phyloP scores from a whole-genome alignment of 2,329 filamentous ascomycete species.

The Ophiocordyceps robertsii region DNA sequence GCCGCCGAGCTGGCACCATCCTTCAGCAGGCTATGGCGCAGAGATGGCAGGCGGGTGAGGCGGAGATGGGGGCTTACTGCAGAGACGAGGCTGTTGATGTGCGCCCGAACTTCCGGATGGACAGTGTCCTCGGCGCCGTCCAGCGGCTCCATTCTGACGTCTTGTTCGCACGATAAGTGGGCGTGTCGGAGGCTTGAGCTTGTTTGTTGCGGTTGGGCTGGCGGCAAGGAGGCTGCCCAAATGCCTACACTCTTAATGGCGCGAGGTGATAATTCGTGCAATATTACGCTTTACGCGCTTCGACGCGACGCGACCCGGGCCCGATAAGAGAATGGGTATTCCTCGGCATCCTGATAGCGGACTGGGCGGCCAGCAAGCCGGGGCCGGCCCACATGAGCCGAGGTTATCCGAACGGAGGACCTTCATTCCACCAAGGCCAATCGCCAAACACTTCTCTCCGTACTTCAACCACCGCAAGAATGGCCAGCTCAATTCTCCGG shows the following conservation, averaged over 20 bases:
- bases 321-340: constrained; percentile 4
- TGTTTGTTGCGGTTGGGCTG: too few species aligned
- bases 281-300: constrained; percentile 5
- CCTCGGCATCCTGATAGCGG: constrained; percentile 1
- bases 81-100: constrained; percentile 86
- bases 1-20: constrained; percentile 58
- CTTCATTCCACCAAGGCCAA: constrained; percentile 2
- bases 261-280: neutral
- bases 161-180: too few species aligned
- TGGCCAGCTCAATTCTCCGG: constrained; percentile 26
- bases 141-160: constrained; percentile 35
- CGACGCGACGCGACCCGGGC: constrained; percentile 9
- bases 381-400: constrained; percentile 16
- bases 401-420: constrained; percentile 25
- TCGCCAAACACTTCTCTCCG: neutral
- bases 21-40: constrained; percentile 6
- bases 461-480: constrained; percentile 11
- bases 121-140: constrained; percentile 49
- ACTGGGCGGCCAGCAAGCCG: neutral
- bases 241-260: too few species aligned
- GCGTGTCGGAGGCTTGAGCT: too few species aligned
- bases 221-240: too few species aligned
- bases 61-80: constrained; percentile 48
- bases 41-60: neutral
- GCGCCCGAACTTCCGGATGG: constrained; percentile 83